Percentiles rank a stretch among this genome's conserved stretches.
phyloP scores from a whole-genome alignment of 2,329 filamentous ascomycete genomes.

The Cladosporium sp. region DNA sequence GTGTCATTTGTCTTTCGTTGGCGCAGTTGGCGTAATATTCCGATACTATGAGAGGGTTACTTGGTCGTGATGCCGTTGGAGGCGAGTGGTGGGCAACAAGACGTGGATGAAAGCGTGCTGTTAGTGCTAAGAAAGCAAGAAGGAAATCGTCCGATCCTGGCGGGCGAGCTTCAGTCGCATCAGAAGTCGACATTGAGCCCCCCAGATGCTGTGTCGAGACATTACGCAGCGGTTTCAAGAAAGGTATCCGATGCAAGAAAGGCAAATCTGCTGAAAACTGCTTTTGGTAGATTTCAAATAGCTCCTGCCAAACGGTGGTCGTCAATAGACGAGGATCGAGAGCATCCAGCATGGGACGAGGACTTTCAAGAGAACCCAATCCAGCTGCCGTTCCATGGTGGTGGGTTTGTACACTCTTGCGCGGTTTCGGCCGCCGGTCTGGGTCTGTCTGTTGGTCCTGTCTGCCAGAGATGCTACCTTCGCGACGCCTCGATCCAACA shows the following conservation, averaged over 20 bases:
- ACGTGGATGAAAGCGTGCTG: constrained; percentile 66
- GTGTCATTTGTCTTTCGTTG: constrained; percentile 52
- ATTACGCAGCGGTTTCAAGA: constrained; percentile 53
- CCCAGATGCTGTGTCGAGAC: constrained; percentile 32
- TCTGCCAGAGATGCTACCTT: constrained; percentile 30
- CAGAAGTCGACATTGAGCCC: constrained; percentile 26
- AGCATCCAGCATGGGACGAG: constrained; percentile 55
- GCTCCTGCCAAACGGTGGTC: constrained; percentile 65
- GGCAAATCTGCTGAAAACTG: constrained; percentile 73
- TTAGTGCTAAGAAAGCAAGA: constrained; percentile 68
- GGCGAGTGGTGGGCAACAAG: constrained; percentile 58
- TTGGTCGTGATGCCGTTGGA: constrained; percentile 49
- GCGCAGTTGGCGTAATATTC: constrained; percentile 67
- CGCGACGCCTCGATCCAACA: constrained; percentile 37
- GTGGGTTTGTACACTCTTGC: constrained; percentile 41
- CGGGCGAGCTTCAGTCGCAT: constrained; percentile 44
- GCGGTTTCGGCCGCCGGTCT: constrained; percentile 38
- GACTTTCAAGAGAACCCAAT: constrained; percentile 46
- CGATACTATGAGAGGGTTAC: constrained; percentile 60
- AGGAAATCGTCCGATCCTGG: constrained; percentile 60
- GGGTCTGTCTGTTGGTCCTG: constrained; percentile 25
- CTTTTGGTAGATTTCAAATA: constrained; percentile 69
- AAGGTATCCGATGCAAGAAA: constrained; percentile 68
- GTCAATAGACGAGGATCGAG: constrained; percentile 65
- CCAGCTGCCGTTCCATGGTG: constrained; percentile 37